Percentiles rank a stretch among this genome's conserved stretches.
Evolutionary conservation across 495 filamentous ascomycete species (phyloP).

Genomic region (Tuber magnatum): DNA sequence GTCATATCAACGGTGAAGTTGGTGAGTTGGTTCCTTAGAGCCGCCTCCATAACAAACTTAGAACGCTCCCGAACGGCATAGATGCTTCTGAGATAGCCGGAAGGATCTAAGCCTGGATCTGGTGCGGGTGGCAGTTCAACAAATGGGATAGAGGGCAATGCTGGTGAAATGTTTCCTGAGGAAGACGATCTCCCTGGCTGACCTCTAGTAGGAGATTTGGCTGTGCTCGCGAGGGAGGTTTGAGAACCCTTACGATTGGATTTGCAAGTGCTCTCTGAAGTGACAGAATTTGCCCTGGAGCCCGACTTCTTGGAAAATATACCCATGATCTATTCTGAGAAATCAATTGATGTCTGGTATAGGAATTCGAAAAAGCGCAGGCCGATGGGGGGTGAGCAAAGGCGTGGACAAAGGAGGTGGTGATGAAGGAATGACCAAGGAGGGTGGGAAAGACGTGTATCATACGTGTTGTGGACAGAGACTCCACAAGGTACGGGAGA

Average conservation of each 20-base stretch:
- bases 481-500: constrained; percentile 8
- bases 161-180: constrained; percentile 46
- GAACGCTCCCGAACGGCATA: constrained; percentile 77
- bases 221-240: constrained; percentile 46
- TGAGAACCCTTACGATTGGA: constrained; percentile 50
- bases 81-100: constrained; percentile 84
- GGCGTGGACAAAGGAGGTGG: not conserved
- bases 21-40: constrained; percentile 66
- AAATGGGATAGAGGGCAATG: constrained; percentile 43
- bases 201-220: constrained; percentile 37
- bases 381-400: not conserved
- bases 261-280: constrained; percentile 48
- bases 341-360: constrained; percentile 3
- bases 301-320: constrained; percentile 59
- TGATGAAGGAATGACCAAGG: not conserved
- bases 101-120: constrained; percentile 84
- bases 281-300: constrained; percentile 48
- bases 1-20: constrained; percentile 89
- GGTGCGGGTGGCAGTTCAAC: constrained; percentile 75
- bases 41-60: constrained; percentile 65
- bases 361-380: constrained; percentile 8
- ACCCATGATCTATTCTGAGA: constrained; percentile 48
- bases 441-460: not conserved
- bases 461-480: not conserved
- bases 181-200: constrained; percentile 32